Conservation (phyloP, 768 basidiomycete species). For the Tulasnella sp. region DNA sequence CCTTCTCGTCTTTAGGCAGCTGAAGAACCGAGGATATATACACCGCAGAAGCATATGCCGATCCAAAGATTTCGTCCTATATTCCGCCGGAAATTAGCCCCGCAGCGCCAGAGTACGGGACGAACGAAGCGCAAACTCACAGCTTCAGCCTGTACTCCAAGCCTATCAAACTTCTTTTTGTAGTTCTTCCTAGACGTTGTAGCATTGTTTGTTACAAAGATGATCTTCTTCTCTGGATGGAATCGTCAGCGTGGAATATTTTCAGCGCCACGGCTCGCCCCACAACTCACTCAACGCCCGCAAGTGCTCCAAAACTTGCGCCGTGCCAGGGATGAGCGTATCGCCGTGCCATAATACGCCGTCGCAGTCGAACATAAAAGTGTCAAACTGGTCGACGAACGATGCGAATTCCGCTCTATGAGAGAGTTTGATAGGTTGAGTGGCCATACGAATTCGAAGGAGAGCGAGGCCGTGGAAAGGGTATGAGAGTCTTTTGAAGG, state of each 20-base stretch:
- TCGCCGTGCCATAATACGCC: constrained; percentile 92
- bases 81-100: background rate
- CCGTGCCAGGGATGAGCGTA: constrained; percentile 68
- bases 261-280: background rate
- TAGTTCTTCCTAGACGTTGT: constrained; percentile 85
- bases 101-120: background rate
- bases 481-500: background rate
- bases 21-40: constrained; percentile 87
- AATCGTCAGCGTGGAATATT: background rate
- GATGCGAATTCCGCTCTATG: constrained; percentile 36
- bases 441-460: background rate
- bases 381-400: constrained; percentile 66
- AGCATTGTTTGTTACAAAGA: constrained; percentile 98
- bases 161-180: constrained; percentile 85
- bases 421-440: background rate
- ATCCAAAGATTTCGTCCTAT: constrained; percentile 95
- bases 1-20: constrained; percentile 85
- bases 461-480: background rate
- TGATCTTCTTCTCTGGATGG: constrained; percentile 64
- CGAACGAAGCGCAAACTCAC: constrained; percentile 47
- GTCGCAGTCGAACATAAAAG: constrained; percentile 95
- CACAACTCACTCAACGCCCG: constrained; percentile 60
- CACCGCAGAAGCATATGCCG: constrained; percentile 79
- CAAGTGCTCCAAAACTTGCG: constrained; percentile 67
- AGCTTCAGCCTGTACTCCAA: constrained; percentile 78